Base-by-base conservation (phyloP, 2,329 filamentous ascomycete genomes). In the Hypomyces perniciosus region DNA sequence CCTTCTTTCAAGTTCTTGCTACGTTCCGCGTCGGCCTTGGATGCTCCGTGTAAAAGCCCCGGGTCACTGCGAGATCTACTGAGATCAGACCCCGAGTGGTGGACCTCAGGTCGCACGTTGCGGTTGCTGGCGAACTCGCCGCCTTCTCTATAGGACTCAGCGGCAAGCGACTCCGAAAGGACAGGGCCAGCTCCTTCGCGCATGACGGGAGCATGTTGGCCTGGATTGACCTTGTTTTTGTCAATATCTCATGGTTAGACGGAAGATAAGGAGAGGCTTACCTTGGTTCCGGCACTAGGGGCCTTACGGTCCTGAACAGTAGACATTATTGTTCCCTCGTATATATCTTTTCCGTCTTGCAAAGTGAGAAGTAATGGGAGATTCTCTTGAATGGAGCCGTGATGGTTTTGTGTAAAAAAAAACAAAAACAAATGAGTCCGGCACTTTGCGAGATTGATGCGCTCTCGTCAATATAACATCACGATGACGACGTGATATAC, bases 101-200 rank as follows among this genome's bases (percentile, higher is more conserved):
- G 5, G 13, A 8, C 42, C 48, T 61, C 62, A 30, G 61, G 52
- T 20, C 55, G 55, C 13, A 75, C 73, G 54, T 77, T 72, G 27
- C 74, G 72, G 68, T 88, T 87, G 51, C 76, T 65, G 38, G 77
- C 71, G 60, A 88, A 89, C 9, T 66, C 71, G 56, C 86, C 87
- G 51, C 76, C 76, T 26, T 72, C 58, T 43, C 74, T 70, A 53
- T 81, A 69, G 0, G 88, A 93, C 61, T 92, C 84, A 52, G 82
- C 85, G 8, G 89, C 89, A 5, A 95, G 81, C 6, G 87, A 92
- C 68, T 86, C 86, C 10, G 77, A 72, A 41, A 78, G 70, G 1
- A 92, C 76, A 28, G 74, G 61, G 47, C 89, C 89, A 5, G 84
- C 72, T 10, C 76, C 71, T 66, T 93, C 88, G 12, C 72, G 65